Base-by-base conservation (phyloP, 176 grass and related monocot species). In the Oryza australiensis region DNA sequence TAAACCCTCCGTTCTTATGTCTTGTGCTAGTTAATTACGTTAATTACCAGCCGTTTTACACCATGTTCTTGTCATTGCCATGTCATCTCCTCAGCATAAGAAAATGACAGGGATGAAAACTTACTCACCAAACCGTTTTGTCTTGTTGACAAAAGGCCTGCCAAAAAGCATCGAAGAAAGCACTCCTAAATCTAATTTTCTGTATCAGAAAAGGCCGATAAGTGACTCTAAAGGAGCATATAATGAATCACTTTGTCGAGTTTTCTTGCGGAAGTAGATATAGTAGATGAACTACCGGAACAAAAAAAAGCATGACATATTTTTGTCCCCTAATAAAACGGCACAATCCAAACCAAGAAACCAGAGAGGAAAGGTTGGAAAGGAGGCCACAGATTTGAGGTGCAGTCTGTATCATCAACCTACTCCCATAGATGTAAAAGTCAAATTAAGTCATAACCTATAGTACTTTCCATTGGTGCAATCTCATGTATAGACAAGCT, bases 241-340 rank as follows among this genome's bases (percentile, higher is more conserved):
- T 53, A 8, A 69, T 42, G 69, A 30, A 70, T 74, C 63, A 64
- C 9, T 10, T 65, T 38, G 87, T 76, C 26, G 33, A 66, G 59
- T 62, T 86, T 82, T 62, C 73, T 35, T 73, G 83, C 10, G 34
- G n/a, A 16, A 57, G 83, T 68, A 49, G 88, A 67, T 68, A 7
- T 45, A 74, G 88, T 27, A 38, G 88, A 73, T 79, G 79, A 90
- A 83, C 88, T 67, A 86, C 74, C 49, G 0, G 1, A 33, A 40
- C 46, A 76, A n/a, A 12, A 7, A 7, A 15, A 23, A 13, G 2
- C 23, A 66, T 26, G 24, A 0, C 2, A 41, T 66, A 41, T 23
- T 71, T 33, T 77, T 66, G 65, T 66, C 51, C 43, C 43, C 34
- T 62, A 67, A 14, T 62, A 38, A 63, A 89, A 76, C 30, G 32